These are phyloP conservation scores for Solanum hybrid DNA, from an alignment of 305 asterid species.

Conservation along the genomic window DNA sequence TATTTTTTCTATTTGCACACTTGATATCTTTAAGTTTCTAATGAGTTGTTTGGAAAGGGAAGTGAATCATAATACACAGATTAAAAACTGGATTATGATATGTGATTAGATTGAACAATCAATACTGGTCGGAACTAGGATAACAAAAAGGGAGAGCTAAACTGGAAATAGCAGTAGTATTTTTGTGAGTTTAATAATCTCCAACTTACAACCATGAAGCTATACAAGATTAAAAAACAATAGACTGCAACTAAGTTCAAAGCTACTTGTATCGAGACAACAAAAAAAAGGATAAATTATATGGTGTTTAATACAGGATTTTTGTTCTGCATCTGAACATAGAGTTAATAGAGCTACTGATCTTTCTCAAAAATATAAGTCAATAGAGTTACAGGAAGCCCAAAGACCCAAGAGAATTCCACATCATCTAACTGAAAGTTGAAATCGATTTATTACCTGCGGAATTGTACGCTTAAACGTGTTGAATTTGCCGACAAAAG, in stretches of 20 bases:
- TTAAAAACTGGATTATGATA: not conserved
- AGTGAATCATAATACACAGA: not conserved
- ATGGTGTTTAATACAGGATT: not conserved
- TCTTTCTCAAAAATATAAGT: not conserved
- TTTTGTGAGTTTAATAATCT: not conserved
- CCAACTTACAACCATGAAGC: not conserved
- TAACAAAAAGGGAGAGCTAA: not conserved
- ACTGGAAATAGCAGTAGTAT: not conserved
- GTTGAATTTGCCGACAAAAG: conserved; percentile 96
- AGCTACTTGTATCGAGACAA: not conserved
- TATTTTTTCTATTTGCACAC: not conserved
- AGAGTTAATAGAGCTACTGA: not conserved
- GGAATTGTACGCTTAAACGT: conserved; percentile 96
- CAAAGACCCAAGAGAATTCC: not conserved
- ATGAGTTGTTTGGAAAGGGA: not conserved
- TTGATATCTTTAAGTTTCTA: not conserved
- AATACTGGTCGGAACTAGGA: not conserved
- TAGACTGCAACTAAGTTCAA: not conserved
- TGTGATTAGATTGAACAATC: not conserved
- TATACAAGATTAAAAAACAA: not conserved
- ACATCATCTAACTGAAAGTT: not conserved
- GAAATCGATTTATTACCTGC: conserved; percentile 49
- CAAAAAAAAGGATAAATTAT: not conserved
- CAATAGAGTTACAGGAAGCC: not conserved
- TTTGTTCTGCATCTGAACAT: not conserved